These are phyloP conservation scores for Penicillium ochrochloron DNA, from an alignment of 495 filamentous ascomycete genomes.

Conservation along the genomic window DNA sequence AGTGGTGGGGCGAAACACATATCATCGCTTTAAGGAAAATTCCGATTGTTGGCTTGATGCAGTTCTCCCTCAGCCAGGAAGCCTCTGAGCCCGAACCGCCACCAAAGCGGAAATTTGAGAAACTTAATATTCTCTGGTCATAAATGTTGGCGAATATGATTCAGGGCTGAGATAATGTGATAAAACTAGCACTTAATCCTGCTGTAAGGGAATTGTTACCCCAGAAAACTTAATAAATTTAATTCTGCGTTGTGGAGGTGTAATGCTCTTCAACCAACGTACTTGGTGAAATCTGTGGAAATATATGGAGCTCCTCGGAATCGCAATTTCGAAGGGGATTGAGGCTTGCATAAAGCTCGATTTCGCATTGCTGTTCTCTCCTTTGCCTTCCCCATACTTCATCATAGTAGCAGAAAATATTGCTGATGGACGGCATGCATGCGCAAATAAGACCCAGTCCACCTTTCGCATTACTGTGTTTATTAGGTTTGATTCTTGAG, in stretches of 20 bases:
- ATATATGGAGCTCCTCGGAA: not conserved
- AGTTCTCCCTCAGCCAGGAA: conserved; percentile 13
- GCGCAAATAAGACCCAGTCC: conserved; percentile 15
- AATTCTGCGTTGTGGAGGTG: not conserved
- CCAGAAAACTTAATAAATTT: not conserved
- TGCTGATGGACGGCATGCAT: conserved; percentile 15
- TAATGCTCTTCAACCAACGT: not conserved
- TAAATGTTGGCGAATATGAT: conserved; percentile 7
- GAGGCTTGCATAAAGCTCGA: not conserved
- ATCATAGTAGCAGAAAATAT: not conserved
- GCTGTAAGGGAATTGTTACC: not conserved
- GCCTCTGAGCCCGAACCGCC: conserved; percentile 29
- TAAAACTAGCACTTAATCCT: not conserved
- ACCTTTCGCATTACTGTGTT: conserved; percentile 11
- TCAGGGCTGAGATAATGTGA: not conserved
- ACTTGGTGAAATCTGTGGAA: not conserved
- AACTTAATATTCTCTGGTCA: conserved; percentile 33
- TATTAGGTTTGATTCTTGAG: not conserved
- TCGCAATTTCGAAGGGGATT: not conserved
- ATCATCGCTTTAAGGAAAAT: conserved; percentile 55
- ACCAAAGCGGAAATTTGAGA: conserved; percentile 14
- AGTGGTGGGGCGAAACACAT: conserved; percentile 47
- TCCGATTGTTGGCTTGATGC: conserved; percentile 34
- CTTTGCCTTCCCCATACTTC: not conserved
- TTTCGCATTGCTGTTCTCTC: not conserved